These are phyloP conservation scores for Sideroxylon spinosum DNA, from an alignment of 179 eudicot species.

Conservation along the genomic window DNA sequence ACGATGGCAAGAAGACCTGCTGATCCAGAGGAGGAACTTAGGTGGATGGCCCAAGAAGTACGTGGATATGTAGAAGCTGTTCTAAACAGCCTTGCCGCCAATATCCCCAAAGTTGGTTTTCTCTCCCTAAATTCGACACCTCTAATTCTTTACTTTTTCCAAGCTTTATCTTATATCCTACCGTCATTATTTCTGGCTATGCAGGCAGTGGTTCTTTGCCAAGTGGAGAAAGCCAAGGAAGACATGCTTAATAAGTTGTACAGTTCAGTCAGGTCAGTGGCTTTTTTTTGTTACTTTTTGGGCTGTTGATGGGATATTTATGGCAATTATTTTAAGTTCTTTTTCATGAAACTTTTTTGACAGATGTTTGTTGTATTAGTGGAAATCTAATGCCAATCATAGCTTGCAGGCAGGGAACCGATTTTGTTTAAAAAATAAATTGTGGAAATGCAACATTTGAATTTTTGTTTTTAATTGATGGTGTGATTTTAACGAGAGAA, in stretches of 20 bases:
- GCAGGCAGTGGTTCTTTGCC: constrained; percentile 98
- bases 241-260: constrained; percentile 57
- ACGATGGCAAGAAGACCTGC: constrained; percentile 94
- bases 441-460: not conserved
- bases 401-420: not conserved
- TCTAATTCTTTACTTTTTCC: not conserved
- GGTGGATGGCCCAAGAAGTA: constrained; percentile 99
- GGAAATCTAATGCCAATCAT: constrained; percentile 1
- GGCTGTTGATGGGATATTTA: not conserved
- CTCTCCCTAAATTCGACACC: not conserved
- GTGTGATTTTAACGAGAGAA: not conserved
- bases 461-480: not conserved
- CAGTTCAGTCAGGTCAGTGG: constrained; percentile 37
- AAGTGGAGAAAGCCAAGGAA: constrained; percentile 99
- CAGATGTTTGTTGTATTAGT: not conserved
- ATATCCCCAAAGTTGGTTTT: constrained; percentile 78
- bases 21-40: constrained; percentile 98
- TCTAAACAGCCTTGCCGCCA: constrained; percentile 92
- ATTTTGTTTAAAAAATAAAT: not conserved
- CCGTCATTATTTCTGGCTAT: constrained; percentile 18
- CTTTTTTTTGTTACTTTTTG: not conserved
- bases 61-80: constrained; percentile 99
- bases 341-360: not conserved
- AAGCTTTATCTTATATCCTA: not conserved
- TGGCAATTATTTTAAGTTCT: not conserved